Conservation (phyloP, 805 yeast species). For the Candida nitratophila region DNA sequence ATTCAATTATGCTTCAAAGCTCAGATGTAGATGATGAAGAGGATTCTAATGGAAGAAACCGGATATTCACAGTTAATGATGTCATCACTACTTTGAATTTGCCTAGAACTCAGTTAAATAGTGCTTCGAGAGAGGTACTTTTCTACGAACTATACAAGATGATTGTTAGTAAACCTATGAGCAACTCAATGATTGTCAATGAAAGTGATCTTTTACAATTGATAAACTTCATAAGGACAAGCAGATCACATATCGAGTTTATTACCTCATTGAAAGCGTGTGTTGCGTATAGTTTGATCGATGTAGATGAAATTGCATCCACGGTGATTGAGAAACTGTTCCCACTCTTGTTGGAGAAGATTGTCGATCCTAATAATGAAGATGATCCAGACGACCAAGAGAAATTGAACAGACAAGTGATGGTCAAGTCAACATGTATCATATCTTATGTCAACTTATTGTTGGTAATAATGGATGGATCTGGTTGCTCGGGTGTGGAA, state of each 20-base stretch:
- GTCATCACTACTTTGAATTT: slow-evolving; percentile 34
- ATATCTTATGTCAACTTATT: slow-evolving; percentile 25
- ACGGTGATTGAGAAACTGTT: slow-evolving; percentile 21
- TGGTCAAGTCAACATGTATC: slow-evolving; percentile 13
- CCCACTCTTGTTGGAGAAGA: slow-evolving; percentile 19
- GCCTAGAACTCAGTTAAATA: slow-evolving; percentile 37
- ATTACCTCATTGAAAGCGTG: slow-evolving; percentile 32
- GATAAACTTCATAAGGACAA: slow-evolving; percentile 24
- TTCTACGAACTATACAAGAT: slow-evolving; percentile 44
- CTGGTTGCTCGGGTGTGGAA: slow-evolving; percentile 44
- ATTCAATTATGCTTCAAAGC: slow-evolving; percentile 9
- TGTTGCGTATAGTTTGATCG: slow-evolving; percentile 37
- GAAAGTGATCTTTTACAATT: slow-evolving; percentile 30
- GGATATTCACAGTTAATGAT: slow-evolving; percentile 32
- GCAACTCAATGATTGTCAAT: slow-evolving; percentile 23
- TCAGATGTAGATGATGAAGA: slow-evolving; percentile 8
- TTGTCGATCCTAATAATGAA: not conserved
- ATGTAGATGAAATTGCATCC: slow-evolving; percentile 43
- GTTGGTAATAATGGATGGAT: slow-evolving; percentile 38
- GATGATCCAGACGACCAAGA: slow-evolving; percentile 2
- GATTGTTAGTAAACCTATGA: slow-evolving; percentile 34
- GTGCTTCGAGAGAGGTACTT: slow-evolving; percentile 40
- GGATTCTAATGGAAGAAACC: slow-evolving; percentile 5
- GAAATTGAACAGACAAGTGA: slow-evolving; percentile 4
- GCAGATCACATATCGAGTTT: slow-evolving; percentile 28